A percentile compares a stretch with the other conserved stretches of the same genome.
Evolutionary conservation across 2,329 filamentous ascomycete species (phyloP).

Genomic region (Chaetomium strumarium): DNA sequence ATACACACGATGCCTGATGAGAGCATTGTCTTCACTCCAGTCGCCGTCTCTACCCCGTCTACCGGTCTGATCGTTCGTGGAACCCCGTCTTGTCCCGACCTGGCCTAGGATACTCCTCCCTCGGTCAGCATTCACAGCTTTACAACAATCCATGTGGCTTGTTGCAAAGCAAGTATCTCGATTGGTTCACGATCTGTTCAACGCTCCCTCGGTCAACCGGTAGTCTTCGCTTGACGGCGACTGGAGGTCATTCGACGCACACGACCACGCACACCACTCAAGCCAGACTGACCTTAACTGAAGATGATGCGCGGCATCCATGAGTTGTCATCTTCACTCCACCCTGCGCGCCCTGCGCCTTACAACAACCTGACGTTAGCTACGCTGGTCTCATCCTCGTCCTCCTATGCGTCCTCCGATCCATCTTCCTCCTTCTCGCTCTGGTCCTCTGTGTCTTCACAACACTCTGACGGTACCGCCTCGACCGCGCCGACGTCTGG

Average conservation of each 20-base stretch:
- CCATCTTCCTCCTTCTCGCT: too few species aligned
- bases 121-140: slow-evolving; percentile 40
- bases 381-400: slow-evolving; percentile 69
- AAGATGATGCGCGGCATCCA: slow-evolving; percentile 55
- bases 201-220: slow-evolving; percentile 29
- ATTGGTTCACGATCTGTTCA: slow-evolving; percentile 35
- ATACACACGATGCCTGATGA: slow-evolving; percentile 50
- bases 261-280: neutral
- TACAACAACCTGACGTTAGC: slow-evolving; percentile 69
- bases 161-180: slow-evolving; percentile 39
- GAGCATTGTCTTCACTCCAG: slow-evolving; percentile 48
- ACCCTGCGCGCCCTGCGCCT: slow-evolving; percentile 46
- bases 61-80: slow-evolving; percentile 54
- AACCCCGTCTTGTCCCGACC: slow-evolving; percentile 39
- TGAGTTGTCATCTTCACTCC: slow-evolving; percentile 48
- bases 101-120: slow-evolving; percentile 40
- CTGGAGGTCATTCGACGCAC: slow-evolving; percentile 29
- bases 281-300: slow-evolving; percentile 29
- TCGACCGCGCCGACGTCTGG: slow-evolving; percentile 38
- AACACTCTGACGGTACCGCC: slow-evolving; percentile 64
- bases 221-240: slow-evolving; percentile 31
- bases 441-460: slow-evolving; percentile 68
- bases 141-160: slow-evolving; percentile 35
- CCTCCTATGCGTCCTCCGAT: slow-evolving; percentile 48
- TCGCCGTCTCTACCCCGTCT: slow-evolving; percentile 57